Conservation (phyloP, 2,329 filamentous ascomycete genomes). For the Penicillium psychrosexuale region DNA sequence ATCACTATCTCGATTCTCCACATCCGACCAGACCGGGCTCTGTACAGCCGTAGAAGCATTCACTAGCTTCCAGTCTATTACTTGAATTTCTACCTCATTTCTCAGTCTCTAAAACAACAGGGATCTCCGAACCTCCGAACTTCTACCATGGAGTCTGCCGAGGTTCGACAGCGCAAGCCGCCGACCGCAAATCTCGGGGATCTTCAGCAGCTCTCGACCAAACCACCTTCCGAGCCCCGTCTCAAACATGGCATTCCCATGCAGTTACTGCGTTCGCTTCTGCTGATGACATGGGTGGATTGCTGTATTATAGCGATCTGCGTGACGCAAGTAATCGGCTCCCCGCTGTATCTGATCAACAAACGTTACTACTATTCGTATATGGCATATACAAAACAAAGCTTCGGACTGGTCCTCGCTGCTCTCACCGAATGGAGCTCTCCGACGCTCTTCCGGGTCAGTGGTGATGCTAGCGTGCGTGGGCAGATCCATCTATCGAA, state of each 20-base stretch:
- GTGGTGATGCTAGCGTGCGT: slow-evolving; percentile 59
- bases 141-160: slow-evolving; percentile 31
- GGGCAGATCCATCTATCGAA: slow-evolving; percentile 56
- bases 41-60: background rate
- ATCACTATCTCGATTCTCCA: background rate
- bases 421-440: slow-evolving; percentile 62
- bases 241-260: slow-evolving; percentile 47
- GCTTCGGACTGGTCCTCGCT: slow-evolving; percentile 60
- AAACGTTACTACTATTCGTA: slow-evolving; percentile 61
- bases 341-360: slow-evolving; percentile 60
- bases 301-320: slow-evolving; percentile 45
- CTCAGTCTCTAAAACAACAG: background rate
- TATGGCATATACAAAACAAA: slow-evolving; percentile 65
- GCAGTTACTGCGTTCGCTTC: slow-evolving; percentile 46
- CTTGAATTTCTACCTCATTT: background rate
- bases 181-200: slow-evolving; percentile 15
- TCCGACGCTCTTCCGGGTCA: slow-evolving; percentile 61
- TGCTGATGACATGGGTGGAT: slow-evolving; percentile 46
- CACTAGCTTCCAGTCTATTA: background rate
- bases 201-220: slow-evolving; percentile 17
- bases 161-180: slow-evolving; percentile 34
- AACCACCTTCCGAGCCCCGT: slow-evolving; percentile 30
- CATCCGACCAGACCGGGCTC: background rate
- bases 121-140: background rate
- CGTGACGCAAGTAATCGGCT: slow-evolving; percentile 58